phyloP scores from a whole-genome alignment of 208 protist species.

The Crithidia fasciculata region DNA sequence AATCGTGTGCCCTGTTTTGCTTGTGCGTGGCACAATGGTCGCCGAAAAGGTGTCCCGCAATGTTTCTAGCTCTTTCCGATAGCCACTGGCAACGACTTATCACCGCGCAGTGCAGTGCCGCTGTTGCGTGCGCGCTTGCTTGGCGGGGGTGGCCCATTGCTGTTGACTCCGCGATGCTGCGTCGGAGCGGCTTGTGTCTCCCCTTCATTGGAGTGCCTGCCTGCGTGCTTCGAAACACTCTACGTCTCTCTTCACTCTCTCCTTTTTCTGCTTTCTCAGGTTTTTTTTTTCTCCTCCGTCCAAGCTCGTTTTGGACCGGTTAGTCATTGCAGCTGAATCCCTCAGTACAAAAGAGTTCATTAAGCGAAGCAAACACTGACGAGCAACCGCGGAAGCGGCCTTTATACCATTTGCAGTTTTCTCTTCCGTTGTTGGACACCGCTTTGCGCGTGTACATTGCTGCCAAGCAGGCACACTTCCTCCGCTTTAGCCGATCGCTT shows the following conservation, averaged over 20 bases:
- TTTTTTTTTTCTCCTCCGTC: background rate
- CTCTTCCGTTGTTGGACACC: background rate
- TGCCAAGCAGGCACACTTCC: background rate
- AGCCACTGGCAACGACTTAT: too few relatives aligned
- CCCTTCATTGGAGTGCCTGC: too few relatives aligned
- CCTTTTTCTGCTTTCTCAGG: background rate
- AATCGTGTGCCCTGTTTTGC: background rate
- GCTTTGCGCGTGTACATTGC: background rate
- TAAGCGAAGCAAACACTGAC: background rate
- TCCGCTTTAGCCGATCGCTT: background rate
- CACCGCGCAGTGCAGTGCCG: too few relatives aligned
- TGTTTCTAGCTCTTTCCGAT: too few relatives aligned
- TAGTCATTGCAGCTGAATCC: too few relatives aligned
- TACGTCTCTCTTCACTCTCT: constrained; percentile 2
- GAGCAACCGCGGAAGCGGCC: too few relatives aligned
- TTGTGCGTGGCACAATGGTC: background rate
- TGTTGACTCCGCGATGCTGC: too few relatives aligned
- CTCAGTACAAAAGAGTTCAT: background rate
- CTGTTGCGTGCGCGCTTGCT: too few relatives aligned
- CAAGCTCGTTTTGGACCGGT: constrained; percentile 1
- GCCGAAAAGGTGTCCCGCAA: too few relatives aligned
- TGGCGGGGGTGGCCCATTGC: too few relatives aligned
- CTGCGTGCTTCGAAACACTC: too few relatives aligned
- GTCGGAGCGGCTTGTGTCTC: too few relatives aligned
- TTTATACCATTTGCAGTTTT: constrained; percentile 4